Evolutionary conservation across 768 basidiomycete species (phyloP).

Genomic region (Auricularia auricula-judae): DNA sequence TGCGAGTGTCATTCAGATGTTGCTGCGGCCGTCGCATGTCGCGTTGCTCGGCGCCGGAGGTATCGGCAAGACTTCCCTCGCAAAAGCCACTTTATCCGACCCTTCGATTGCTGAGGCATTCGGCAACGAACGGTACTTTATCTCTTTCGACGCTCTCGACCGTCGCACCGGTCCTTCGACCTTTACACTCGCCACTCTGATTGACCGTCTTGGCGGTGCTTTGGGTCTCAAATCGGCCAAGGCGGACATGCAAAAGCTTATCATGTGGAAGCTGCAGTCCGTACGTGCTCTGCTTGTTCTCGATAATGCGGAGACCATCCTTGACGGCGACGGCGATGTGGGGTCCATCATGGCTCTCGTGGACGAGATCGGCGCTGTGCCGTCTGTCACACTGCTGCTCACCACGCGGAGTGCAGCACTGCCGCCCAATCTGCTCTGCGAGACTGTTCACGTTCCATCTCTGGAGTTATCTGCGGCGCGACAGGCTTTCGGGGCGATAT

Average conservation of each 20-base stretch:
- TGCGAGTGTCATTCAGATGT: not conserved
- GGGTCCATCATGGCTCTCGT: not conserved
- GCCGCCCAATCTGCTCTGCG: not conserved
- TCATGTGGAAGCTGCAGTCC: not conserved
- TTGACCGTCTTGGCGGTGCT: not conserved
- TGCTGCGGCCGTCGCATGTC: not conserved
- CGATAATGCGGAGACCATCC: not conserved
- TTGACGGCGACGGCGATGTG: not conserved
- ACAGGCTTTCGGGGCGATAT: not conserved
- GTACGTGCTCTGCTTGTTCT: not conserved
- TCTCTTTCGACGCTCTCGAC: not conserved
- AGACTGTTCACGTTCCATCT: not conserved
- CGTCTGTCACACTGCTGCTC: not conserved
- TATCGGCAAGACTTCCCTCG: not conserved
- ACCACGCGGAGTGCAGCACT: not conserved
- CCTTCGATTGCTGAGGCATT: not conserved
- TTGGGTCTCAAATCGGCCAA: not conserved
- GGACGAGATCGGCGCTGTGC: not conserved
- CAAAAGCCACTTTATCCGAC: not conserved
- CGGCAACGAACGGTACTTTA: not conserved
- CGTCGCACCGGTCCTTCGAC: not conserved
- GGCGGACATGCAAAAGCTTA: not conserved
- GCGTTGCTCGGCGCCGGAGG: not conserved
- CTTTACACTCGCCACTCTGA: not conserved
- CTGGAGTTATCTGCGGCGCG: not conserved